These are phyloP conservation scores for Ceratocystis harringtonii DNA, from an alignment of 2,329 filamentous ascomycete species.

Conservation along the genomic window DNA sequence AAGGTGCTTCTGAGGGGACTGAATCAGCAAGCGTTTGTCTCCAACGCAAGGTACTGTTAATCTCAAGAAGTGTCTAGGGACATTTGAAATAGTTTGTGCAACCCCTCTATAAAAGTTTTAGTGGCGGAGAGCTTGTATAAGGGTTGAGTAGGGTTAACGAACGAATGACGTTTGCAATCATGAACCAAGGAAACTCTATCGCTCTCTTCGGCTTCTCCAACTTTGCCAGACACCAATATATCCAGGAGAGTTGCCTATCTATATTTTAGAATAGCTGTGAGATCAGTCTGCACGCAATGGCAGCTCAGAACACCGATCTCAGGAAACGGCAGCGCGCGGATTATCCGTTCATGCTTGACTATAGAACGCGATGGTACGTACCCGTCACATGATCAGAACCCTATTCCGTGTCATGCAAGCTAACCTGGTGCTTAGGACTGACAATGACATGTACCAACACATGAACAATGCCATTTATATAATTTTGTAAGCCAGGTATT, in stretches of 20 bases:
- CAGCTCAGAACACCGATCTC: not conserved
- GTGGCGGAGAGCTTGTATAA: slow-evolving; percentile 20
- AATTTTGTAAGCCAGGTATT: slow-evolving; percentile 41
- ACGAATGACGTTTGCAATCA: not conserved
- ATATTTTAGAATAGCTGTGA: not conserved
- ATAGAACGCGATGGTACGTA: slow-evolving; percentile 67
- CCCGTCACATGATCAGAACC: not conserved
- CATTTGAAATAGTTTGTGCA: not conserved
- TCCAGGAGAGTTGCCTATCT: not conserved
- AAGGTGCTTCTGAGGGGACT: not conserved
- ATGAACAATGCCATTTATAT: slow-evolving; percentile 86
- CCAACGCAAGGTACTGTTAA: no score
- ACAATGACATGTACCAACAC: slow-evolving; percentile 92
- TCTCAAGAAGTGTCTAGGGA: no score
- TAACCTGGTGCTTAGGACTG: slow-evolving; percentile 43
- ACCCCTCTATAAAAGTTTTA: slow-evolving; percentile 19
- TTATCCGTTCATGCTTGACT: slow-evolving; percentile 66
- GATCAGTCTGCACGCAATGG: not conserved
- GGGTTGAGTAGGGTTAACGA: not conserved
- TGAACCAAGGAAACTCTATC: not conserved
- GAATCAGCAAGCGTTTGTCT: no score
- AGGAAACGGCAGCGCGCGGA: slow-evolving; percentile 35
- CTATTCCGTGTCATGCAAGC: not conserved
- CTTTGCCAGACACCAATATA: not conserved
- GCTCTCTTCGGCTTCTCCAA: not conserved